These are phyloP conservation scores for Clarkia xantiana DNA, from an alignment of 345 rosid genomes.

Conservation along the genomic window DNA sequence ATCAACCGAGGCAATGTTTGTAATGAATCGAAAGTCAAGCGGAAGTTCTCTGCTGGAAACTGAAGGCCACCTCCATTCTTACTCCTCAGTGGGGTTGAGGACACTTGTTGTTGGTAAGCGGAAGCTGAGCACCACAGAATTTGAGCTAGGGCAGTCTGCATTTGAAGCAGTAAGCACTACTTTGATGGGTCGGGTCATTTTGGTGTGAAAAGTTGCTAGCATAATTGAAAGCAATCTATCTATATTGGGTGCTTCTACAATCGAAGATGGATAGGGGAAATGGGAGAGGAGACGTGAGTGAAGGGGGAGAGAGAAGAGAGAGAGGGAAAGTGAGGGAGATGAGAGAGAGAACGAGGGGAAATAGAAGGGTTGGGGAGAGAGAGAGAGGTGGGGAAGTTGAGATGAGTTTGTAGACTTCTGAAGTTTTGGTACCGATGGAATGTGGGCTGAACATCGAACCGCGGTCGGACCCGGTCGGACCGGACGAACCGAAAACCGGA, in stretches of 20 bases:
- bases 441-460: too few relatives aligned
- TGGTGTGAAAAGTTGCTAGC: slow-evolving; percentile 74
- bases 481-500: too few relatives aligned
- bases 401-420: too few relatives aligned
- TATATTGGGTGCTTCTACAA: slow-evolving; percentile 83
- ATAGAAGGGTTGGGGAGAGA: too few relatives aligned
- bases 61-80: slow-evolving; percentile 52
- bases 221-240: slow-evolving; percentile 46
- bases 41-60: slow-evolving; percentile 29
- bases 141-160: slow-evolving; percentile 75
- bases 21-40: slow-evolving; percentile 38
- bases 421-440: too few relatives aligned
- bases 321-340: too few relatives aligned
- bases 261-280: too few relatives aligned
- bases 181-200: slow-evolving; percentile 60
- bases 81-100: slow-evolving; percentile 80
- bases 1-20: slow-evolving; percentile 79
- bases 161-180: slow-evolving; percentile 81
- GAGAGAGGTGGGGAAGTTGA: too few relatives aligned
- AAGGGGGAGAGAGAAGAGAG: too few relatives aligned
- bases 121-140: slow-evolving; percentile 59
- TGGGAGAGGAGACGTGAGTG: too few relatives aligned
- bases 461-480: too few relatives aligned
- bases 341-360: too few relatives aligned
- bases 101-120: slow-evolving; percentile 89